Conservation (phyloP, 495 filamentous ascomycete species). For the Penicillium samsonianum region DNA sequence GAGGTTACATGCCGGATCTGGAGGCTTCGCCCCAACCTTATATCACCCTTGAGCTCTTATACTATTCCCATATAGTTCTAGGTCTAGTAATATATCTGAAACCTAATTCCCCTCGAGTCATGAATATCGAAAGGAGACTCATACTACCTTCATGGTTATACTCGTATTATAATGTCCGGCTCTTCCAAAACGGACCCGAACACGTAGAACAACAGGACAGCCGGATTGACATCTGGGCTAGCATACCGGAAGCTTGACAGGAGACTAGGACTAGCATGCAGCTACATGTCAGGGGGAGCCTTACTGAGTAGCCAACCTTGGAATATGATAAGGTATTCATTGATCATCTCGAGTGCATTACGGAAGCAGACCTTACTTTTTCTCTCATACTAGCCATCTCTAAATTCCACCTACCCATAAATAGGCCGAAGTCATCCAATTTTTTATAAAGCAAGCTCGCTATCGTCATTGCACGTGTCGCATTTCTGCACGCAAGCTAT, state of each 20-base stretch:
- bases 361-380: not conserved
- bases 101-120: not conserved
- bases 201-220: slow-evolving; percentile 14
- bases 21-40: slow-evolving; percentile 1
- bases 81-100: not conserved
- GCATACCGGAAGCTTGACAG: slow-evolving; percentile 4
- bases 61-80: not conserved
- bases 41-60: not conserved
- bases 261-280: slow-evolving; percentile 1
- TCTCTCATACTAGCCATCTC: not conserved
- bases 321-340: not conserved
- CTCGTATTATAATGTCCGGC: not conserved
- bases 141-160: not conserved
- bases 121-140: not conserved
- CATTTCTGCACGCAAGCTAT: not conserved
- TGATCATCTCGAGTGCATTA: not conserved
- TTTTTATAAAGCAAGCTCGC: not conserved
- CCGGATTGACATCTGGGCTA: slow-evolving; percentile 12
- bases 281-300: not conserved
- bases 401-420: not conserved
- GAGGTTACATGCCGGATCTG: slow-evolving; percentile 5
- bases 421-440: not conserved
- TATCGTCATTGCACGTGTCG: not conserved
- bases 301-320: not conserved
- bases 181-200: not conserved